These are phyloP conservation scores for Solanum hybrid DNA, from an alignment of 305 asterid genomes.

Conservation along the genomic window DNA sequence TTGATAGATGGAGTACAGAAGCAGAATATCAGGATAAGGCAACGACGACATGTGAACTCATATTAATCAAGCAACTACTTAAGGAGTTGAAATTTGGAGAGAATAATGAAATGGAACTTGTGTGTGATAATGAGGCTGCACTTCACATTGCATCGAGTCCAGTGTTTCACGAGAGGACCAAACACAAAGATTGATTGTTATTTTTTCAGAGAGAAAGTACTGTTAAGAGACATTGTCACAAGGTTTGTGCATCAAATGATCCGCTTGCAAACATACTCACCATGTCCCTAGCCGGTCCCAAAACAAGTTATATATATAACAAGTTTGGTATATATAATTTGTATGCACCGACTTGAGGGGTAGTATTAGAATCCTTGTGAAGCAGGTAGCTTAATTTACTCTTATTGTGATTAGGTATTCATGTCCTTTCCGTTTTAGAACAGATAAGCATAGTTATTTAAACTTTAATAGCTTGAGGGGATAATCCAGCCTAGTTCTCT, in stretches of 20 bases:
- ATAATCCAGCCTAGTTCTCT: background rate
- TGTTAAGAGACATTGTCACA: background rate
- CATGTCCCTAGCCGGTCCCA: background rate
- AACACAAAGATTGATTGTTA: background rate
- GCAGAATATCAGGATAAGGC: background rate
- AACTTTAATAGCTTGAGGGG: background rate
- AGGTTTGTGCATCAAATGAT: background rate
- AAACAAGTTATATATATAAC: background rate
- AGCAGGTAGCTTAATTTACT: background rate
- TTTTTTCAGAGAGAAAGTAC: background rate
- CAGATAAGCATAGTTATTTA: background rate
- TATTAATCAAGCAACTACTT: background rate
- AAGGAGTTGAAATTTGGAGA: background rate
- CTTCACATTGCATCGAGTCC: background rate
- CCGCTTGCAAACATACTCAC: background rate
- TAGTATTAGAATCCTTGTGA: background rate
- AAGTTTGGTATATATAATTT: background rate
- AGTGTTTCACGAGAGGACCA: background rate
- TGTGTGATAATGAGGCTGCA: background rate
- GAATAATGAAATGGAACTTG: background rate
- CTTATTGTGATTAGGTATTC: background rate
- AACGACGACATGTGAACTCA: background rate
- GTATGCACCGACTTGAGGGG: background rate
- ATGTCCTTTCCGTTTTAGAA: background rate
- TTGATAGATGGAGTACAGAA: background rate